Evolutionary conservation across 345 rosid genomes (phyloP).

Genomic region (Diplotaxis tenuifolia): DNA sequence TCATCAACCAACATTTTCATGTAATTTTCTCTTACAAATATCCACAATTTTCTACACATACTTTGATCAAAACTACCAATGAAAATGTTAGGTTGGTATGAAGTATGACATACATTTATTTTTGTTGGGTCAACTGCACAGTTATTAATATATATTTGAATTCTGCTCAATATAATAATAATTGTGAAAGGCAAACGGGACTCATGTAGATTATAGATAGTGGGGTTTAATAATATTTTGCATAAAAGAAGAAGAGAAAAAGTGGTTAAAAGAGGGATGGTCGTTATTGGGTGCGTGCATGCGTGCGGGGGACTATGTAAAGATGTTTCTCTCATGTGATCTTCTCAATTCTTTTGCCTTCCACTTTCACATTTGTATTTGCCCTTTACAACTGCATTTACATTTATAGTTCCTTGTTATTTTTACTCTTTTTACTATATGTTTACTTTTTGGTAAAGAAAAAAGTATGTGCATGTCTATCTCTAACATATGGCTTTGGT

Average conservation of each 20-base stretch:
- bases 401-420: background rate
- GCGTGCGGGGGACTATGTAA: constrained; percentile 39
- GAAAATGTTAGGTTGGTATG: background rate
- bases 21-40: background rate
- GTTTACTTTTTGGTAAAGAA: background rate
- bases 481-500: background rate
- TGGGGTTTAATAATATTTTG: constrained; percentile 18
- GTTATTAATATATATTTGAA: background rate
- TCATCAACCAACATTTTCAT: constrained; percentile 24
- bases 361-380: constrained; percentile 11
- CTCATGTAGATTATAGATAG: background rate
- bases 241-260: background rate
- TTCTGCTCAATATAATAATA: background rate
- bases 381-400: constrained; percentile 10
- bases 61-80: background rate
- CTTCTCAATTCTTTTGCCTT: constrained; percentile 28
- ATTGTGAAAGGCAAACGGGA: background rate
- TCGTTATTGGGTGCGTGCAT: constrained; percentile 30
- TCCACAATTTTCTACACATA: background rate
- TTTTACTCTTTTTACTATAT: background rate
- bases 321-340: constrained; percentile 29
- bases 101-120: background rate
- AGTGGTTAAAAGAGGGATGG: constrained; percentile 23
- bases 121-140: constrained; percentile 17
- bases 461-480: background rate